These are phyloP conservation scores for Epichloe gansuensis DNA, from an alignment of 2,329 filamentous ascomycete genomes.

Conservation along the genomic window DNA sequence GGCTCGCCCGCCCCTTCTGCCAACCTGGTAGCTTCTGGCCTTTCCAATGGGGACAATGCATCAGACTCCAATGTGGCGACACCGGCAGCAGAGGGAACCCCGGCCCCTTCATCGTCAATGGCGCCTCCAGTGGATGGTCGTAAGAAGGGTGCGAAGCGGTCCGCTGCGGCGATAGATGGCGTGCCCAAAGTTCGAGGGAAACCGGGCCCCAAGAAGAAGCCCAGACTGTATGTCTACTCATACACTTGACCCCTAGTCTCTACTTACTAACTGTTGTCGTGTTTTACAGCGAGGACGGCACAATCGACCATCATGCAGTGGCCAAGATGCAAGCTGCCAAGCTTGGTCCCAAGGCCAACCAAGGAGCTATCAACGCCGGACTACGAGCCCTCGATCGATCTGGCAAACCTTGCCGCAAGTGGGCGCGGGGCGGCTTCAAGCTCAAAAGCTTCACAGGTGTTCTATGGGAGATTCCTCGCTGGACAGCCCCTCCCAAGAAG, in stretches of 20 bases:
- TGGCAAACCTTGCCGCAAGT: slow-evolving; percentile 84
- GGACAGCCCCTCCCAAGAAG: slow-evolving; percentile 60
- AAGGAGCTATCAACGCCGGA: slow-evolving; percentile 93
- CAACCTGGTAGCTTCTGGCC: slow-evolving; percentile 25
- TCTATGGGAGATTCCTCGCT: slow-evolving; percentile 68
- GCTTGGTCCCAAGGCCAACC: slow-evolving; percentile 90
- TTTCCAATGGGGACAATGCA: slow-evolving; percentile 41
- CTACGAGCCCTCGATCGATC: slow-evolving; percentile 87
- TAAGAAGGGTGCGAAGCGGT: slow-evolving; percentile 64
- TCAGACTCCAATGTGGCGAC: slow-evolving; percentile 50
- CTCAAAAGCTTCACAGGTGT: slow-evolving; percentile 91
- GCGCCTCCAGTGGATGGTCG: slow-evolving; percentile 46
- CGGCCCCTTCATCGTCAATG: slow-evolving; percentile 42
- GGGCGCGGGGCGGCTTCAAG: slow-evolving; percentile 70
- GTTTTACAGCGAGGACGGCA: slow-evolving; percentile 46
- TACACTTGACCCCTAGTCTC: slow-evolving; percentile 11
- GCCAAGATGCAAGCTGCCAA: slow-evolving; percentile 47
- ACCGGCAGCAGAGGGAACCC: slow-evolving; percentile 43
- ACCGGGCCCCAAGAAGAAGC: slow-evolving; percentile 94
- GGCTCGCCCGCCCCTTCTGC: slow-evolving; percentile 34
- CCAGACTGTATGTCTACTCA: slow-evolving; percentile 64
- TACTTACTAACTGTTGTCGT: slow-evolving; percentile 13
- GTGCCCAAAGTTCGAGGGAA: slow-evolving; percentile 65
- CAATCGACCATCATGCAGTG: slow-evolving; percentile 43
- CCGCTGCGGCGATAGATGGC: slow-evolving; percentile 49